Base-by-base conservation (phyloP, 192 early-diverging fungal species). In the Phlyctochytrium bullatum region DNA sequence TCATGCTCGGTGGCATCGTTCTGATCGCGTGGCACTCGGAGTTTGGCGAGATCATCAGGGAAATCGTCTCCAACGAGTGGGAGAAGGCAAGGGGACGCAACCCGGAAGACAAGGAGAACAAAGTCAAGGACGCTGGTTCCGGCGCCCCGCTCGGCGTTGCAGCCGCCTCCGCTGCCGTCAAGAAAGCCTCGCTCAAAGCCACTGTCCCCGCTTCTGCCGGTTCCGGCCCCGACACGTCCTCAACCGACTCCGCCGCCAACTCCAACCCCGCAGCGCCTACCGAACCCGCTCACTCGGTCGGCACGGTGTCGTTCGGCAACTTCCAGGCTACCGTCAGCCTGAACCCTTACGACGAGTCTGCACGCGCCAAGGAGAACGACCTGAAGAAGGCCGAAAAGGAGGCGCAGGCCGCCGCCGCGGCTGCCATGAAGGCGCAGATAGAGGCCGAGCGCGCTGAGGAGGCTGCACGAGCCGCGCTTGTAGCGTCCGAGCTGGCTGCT, bases 1-100 rank as follows among this genome's bases (percentile, higher is more conserved):
- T 66, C 24, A 33, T 66, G 60, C 3, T 66, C 1, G 23, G 25
- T 20, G 71, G 64, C 16, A 24, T 66, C 24, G 34, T 72, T 6
- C 40, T 25, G 1, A 34, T 72, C 3, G 24, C 27, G 24, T 72
- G 71, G 71, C 56, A 64, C 20, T 59, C 54, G 40, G 71, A 72
- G 14, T n/a, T 61, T 32, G 62, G 27, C 2, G 51, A 64, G 53
- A 24, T 65, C 20, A 25, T 59, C 3, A 23, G 32, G 23, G 54
- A 29, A 2, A 30, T 62, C 57, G 61, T 53, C 10, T 47, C 40
- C 40, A 47, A 6, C 10, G 40, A 47, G 20, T 47, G 40, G 40
- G 40, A 47, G 10, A 47, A 47, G 20, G 40, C 40, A 14, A 6
- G 40, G 40, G 40, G 40, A 14, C 40, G 40, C 40, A 47, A 6